Base-by-base conservation (phyloP, 257 asterid genomes). In the Petrea volubilis region DNA sequence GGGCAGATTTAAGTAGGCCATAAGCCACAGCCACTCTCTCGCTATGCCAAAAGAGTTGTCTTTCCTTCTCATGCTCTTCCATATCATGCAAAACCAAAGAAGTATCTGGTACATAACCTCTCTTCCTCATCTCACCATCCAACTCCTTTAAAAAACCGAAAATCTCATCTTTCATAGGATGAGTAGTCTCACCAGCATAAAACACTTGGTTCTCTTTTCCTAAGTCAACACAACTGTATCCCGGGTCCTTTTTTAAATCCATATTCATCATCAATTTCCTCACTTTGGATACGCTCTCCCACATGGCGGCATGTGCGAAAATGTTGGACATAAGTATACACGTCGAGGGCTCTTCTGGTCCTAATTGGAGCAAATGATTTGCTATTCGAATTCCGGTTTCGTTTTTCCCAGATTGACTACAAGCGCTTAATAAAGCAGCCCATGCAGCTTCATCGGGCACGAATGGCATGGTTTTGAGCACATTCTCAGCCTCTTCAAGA, bases 21-120 rank as follows among this genome's bases (percentile, higher is more conserved):
- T 87, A 91, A 15, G 93, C 96, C 23, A 89, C 80, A 12, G 96
- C 97, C 60, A 84, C 56, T 66, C 93, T 84, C 84, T 89, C 97
- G 51, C 96, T 86, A 68, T 92, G 96, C 96, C 97, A 87, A 79
- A 87, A 91, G 25, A 91, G 89, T 49, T 87, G 97, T 6, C 85
- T 83, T 64, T 87, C 97, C 85, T 89, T 89, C 85, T 89, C 96
- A 25, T 74, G 87, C 41, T 71, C 71, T 8, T 78, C 89, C 95
- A 91, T 84, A 47, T 91, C 96, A 62, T 89, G 95, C 82, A 91
- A 78, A 67, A 91, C 96, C 41, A 63, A 77, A 12, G 79, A 77
- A 18, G 88, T 87, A 38, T 91, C 90, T 0, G 96, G 95, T 20
- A 80, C 74, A 74, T 92, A 91, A 11, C 97, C 97, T 76, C 88